Percentiles rank a stretch among this genome's conserved stretches.
These are phyloP conservation scores for Macrocybe gigantea DNA, from an alignment of 768 basidiomycete species.

Conservation along the genomic window DNA sequence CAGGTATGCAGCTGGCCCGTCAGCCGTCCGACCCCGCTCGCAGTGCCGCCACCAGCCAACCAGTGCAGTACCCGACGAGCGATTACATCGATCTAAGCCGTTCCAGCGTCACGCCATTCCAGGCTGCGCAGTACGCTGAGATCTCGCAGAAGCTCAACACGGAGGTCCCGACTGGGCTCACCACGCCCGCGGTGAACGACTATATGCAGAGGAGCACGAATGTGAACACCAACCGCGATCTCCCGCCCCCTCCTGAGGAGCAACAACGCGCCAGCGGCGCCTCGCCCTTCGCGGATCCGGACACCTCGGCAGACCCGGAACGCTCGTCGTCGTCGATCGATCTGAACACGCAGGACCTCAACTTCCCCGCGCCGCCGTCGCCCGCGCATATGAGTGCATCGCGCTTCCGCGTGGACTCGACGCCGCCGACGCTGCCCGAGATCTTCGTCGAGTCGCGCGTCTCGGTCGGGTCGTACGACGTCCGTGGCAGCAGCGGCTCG, in stretches of 20 bases:
- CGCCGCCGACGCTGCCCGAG: conserved; percentile 50
- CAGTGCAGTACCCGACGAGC: conserved; percentile 14
- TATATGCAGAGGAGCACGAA: conserved; percentile 3
- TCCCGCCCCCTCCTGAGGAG: conserved; percentile 4
- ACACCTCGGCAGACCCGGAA: conserved; percentile 4
- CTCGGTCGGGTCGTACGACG: not conserved
- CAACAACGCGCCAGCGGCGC: not conserved
- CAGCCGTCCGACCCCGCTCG: conserved; percentile 19
- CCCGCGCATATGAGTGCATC: conserved; percentile 22
- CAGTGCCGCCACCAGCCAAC: conserved; percentile 6
- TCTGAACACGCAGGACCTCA: conserved; percentile 17
- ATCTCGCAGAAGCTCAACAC: conserved; percentile 54
- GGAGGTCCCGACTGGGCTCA: conserved; percentile 28
- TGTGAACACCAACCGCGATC: not conserved
- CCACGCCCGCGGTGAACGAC: conserved; percentile 23
- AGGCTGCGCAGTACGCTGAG: conserved; percentile 69
- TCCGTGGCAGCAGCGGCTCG: conserved; percentile 8
- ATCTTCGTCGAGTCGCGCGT: conserved; percentile 30
- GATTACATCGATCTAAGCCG: conserved; percentile 64
- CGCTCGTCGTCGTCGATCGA: conserved; percentile 8
- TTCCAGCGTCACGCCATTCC: conserved; percentile 69
- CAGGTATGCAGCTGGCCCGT: conserved; percentile 1
- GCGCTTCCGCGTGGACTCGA: conserved; percentile 40
- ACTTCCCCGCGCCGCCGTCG: conserved; percentile 35
- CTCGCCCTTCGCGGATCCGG: conserved; percentile 26